Conservation (phyloP, 768 basidiomycete species). For the Trametes gibbosa region DNA sequence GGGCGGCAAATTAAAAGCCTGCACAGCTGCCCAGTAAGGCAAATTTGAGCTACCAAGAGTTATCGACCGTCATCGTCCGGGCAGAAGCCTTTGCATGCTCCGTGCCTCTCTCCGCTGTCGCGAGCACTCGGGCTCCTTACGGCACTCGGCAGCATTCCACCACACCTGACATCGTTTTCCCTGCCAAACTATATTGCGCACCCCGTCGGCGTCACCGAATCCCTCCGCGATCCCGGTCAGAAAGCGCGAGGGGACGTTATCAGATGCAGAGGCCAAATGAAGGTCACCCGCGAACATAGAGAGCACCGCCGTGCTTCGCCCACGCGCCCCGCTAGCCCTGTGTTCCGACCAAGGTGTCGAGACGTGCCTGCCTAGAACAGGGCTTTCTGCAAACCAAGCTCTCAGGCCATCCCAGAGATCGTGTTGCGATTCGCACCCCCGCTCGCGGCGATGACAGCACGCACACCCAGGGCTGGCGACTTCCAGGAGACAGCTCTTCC, state of each 20-base stretch:
- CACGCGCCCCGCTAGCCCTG: neutral
- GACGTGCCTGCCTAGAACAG: constrained; percentile 13
- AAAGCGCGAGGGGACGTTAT: constrained; percentile 8
- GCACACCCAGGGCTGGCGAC: constrained; percentile 2
- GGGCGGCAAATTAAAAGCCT: neutral
- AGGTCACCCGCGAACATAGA: neutral
- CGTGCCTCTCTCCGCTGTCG: neutral
- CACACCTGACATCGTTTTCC: constrained; percentile 12
- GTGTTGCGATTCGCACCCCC: constrained; percentile 14
- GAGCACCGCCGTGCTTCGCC: constrained; percentile 8
- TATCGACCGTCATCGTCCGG: constrained; percentile 20
- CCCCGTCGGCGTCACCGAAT: neutral
- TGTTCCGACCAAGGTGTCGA: neutral
- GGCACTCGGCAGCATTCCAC: neutral
- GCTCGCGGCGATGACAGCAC: neutral
- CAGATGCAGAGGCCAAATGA: constrained; percentile 11
- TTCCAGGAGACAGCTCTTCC: constrained; percentile 7
- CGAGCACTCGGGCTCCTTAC: neutral
- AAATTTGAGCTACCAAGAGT: constrained; percentile 8
- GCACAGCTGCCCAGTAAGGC: constrained; percentile 5
- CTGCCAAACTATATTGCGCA: constrained; percentile 1
- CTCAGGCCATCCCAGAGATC: constrained; percentile 9
- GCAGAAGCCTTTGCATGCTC: constrained; percentile 9
- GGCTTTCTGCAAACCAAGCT: constrained; percentile 1
- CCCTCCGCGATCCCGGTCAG: constrained; percentile 10